Evolutionary conservation across 441 rosid species (phyloP), one percentile per base, ranked within the genome.

Genomic region (Macaranga tanarius): DNA sequence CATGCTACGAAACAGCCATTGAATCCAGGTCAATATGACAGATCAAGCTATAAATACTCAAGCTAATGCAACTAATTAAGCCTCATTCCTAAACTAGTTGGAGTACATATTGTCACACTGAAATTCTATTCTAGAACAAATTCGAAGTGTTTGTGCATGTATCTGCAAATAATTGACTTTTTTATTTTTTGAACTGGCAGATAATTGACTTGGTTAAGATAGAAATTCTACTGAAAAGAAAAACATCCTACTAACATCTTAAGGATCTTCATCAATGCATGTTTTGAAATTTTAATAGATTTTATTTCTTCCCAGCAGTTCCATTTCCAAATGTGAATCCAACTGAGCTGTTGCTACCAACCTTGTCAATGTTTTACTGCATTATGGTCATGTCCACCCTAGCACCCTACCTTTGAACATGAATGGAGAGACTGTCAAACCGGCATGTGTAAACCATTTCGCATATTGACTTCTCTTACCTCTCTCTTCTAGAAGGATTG

Each of bases 21-120:
- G 10, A 26, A 48, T 60, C 13, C 28, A 71, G 10, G n/a, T 47
- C 48, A 38, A 2, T 34, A 10, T 52, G 56, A 52, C 56, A 52
- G 20, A 22, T 65, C 55, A 26, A 22, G 40, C 69, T 16, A 54
- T 45, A 13, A 65, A 65, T 48, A 65, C 52, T 23, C 47, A 64
- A 64, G 5, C 13, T 17, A 63, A 45, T 16, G 23, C n/a, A 23
- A 65, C 68, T 2, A 23, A 65, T 54, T 2, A 65, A 12, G 31
- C 13, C 20, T 65, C 69, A 65, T 10, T 8, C 22, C 38, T n/a
- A 23, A 45, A 65, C 19, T 9, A 65, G 23, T 25, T 65, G 69
- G 15, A 10, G 17, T 8, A 34, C 34, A 23, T 62, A 23, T 38
- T 40, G 2, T 42, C 50, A 20, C 66, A 40, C 10, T 12, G 12